These are phyloP conservation scores for Leccinellum rugosiceps DNA, from an alignment of 768 basidiomycete genomes.

Conservation along the genomic window DNA sequence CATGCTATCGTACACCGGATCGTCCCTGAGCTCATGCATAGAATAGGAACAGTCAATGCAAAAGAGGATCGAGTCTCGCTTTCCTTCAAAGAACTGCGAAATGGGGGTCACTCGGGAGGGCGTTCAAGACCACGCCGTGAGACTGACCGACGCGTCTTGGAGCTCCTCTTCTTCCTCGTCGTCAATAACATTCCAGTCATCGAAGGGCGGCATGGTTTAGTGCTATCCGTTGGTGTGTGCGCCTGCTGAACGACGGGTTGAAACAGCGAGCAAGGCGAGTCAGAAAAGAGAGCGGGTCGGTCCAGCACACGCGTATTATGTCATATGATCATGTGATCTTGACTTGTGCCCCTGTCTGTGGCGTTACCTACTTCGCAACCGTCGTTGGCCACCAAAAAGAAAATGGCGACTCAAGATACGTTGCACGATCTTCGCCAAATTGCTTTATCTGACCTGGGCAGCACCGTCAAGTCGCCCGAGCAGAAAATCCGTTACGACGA, in stretches of 20 bases:
- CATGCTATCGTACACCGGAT: constrained; percentile 59
- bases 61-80: constrained; percentile 88
- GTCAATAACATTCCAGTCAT: constrained; percentile 77
- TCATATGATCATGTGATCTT: constrained; percentile 21
- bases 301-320: constrained; percentile 25
- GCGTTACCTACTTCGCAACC: not conserved
- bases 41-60: constrained; percentile 91
- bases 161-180: constrained; percentile 84
- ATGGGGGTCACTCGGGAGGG: constrained; percentile 14
- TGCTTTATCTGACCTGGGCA: constrained; percentile 18
- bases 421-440: constrained; percentile 34
- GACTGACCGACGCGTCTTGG: constrained; percentile 60
- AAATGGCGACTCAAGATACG: constrained; percentile 13
- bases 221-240: not conserved
- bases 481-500: constrained; percentile 66
- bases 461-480: constrained; percentile 33
- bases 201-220: constrained; percentile 58
- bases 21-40: constrained; percentile 74
- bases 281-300: too few species aligned
- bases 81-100: constrained; percentile 61
- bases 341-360: not conserved
- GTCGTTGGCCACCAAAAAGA: not conserved
- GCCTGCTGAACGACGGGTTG: not conserved
- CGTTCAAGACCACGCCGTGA: constrained; percentile 7
- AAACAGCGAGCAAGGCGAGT: not conserved